A percentile compares a stretch with the other conserved stretches of the same genome.
These are phyloP conservation scores for Martiniozyma asiatica DNA, from an alignment of 1,139 yeast species.

Conservation along the genomic window DNA sequence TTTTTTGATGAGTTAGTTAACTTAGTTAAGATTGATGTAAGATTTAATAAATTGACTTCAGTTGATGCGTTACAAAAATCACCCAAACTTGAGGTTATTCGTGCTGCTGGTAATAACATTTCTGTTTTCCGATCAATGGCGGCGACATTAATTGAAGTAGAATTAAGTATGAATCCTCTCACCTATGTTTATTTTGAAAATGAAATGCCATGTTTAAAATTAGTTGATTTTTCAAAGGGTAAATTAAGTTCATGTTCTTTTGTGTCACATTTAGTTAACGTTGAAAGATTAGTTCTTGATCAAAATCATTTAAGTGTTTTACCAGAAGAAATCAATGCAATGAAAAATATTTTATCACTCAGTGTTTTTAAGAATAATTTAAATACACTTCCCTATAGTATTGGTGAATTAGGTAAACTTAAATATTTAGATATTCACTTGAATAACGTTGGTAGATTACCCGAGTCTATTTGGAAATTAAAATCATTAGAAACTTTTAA, in stretches of 20 bases:
- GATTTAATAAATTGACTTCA: slow-evolving; percentile 59
- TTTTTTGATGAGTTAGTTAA: slow-evolving; percentile 40
- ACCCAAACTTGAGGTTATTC: slow-evolving; percentile 49
- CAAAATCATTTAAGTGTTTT: slow-evolving; percentile 71
- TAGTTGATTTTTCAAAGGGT: slow-evolving; percentile 70
- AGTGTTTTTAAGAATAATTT: slow-evolving; percentile 70
- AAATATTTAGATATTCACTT: slow-evolving; percentile 72
- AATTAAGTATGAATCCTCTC: slow-evolving; percentile 45
- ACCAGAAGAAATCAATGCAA: slow-evolving; percentile 56
- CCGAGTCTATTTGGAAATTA: slow-evolving; percentile 58
- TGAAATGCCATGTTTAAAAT: slow-evolving; percentile 49
- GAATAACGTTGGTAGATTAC: slow-evolving; percentile 66
- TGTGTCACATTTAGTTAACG: slow-evolving; percentile 46
- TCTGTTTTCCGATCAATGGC: slow-evolving; percentile 57
- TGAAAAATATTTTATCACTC: slow-evolving; percentile 49
- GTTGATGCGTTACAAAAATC: slow-evolving; percentile 54
- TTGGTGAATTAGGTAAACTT: slow-evolving; percentile 49
- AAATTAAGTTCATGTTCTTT: slow-evolving; percentile 69
- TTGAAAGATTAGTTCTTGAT: slow-evolving; percentile 69
- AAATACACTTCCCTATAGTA: slow-evolving; percentile 56
- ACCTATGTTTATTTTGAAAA: slow-evolving; percentile 40
- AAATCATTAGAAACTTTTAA: slow-evolving; percentile 50
- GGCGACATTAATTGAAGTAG: slow-evolving; percentile 38
- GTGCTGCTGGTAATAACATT: slow-evolving; percentile 68
- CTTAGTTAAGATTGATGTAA: slow-evolving; percentile 65